Conservation (phyloP, 2,329 filamentous ascomycete species). For the Arthrocladium fulminans region DNA sequence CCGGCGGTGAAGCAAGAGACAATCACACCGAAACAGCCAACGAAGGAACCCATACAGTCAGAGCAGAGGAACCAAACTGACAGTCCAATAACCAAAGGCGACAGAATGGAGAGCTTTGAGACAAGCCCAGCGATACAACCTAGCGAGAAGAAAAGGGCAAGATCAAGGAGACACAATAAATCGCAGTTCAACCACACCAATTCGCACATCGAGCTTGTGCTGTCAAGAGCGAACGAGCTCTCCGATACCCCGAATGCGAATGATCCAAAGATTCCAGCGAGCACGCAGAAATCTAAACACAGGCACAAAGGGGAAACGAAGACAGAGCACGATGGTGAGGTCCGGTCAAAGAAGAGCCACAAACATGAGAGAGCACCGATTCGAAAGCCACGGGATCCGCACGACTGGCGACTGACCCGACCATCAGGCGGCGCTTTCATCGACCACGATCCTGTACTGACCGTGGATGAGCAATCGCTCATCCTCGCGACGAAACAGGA, state of each 20-base stretch:
- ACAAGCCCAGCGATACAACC: neutral
- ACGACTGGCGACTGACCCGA: conserved; percentile 41
- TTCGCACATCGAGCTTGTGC: neutral
- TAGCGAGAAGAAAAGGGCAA: neutral
- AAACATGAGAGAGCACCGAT: neutral
- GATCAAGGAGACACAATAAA: neutral
- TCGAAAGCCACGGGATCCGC: neutral
- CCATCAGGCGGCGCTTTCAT: conserved; percentile 48
- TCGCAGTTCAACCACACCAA: neutral
- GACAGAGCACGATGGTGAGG: neutral
- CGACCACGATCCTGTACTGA: conserved; percentile 49
- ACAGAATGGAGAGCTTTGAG: neutral
- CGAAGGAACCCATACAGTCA: no score
- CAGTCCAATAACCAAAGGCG: neutral
- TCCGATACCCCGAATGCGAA: neutral
- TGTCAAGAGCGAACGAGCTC: neutral
- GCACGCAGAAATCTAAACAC: neutral
- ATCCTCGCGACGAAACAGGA: conserved; percentile 66
- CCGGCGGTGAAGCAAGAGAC: no score
- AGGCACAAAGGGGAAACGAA: neutral
- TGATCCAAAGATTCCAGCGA: neutral
- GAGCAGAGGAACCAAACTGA: no score
- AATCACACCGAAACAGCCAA: no score
- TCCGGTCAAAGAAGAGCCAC: neutral
- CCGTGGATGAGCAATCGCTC: conserved; percentile 54